Conservation (phyloP, 768 basidiomycete species). For the Russula vinacea region DNA sequence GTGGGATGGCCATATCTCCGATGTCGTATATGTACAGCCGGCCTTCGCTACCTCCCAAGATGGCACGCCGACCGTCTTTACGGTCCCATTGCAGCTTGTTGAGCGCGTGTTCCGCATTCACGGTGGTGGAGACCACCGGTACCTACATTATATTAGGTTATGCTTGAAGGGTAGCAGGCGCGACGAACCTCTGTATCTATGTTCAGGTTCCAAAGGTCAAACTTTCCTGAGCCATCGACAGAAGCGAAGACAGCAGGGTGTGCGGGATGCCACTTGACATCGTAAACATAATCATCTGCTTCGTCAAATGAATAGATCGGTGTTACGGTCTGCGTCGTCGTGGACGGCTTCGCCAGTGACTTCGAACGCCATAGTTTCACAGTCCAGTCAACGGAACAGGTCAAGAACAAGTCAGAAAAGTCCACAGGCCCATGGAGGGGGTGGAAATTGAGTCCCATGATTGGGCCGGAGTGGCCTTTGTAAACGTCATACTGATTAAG, state of each 20-base stretch:
- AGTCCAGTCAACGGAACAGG: conserved; percentile 95
- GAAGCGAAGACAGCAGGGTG: conserved; percentile 94
- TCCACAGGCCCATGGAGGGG: conserved; percentile 88
- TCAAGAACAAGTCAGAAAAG: conserved; percentile 93
- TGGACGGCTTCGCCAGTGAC: conserved; percentile 69
- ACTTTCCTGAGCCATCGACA: conserved; percentile 92
- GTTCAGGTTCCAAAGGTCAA: conserved; percentile 98
- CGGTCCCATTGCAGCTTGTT: conserved; percentile 97
- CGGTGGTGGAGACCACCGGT: conserved; percentile 81
- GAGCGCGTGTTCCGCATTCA: conserved; percentile 77
- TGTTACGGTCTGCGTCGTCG: conserved; percentile 49
- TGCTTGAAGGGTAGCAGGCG: background rate
- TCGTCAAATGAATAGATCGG: conserved; percentile 95
- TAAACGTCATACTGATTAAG: conserved; percentile 92
- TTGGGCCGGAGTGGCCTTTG: conserved; percentile 87
- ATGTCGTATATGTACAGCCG: conserved; percentile 92
- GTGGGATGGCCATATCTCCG: conserved; percentile 82
- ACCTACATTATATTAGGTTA: conserved; percentile 52
- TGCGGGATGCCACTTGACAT: conserved; percentile 95
- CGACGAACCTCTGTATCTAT: conserved; percentile 86
- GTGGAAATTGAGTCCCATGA: conserved; percentile 94
- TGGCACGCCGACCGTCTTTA: conserved; percentile 87
- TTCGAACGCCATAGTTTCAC: conserved; percentile 94
- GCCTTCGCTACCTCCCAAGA: conserved; percentile 89
- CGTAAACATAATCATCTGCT: conserved; percentile 97